These are phyloP conservation scores for Lentinula sp. DNA, from an alignment of 768 basidiomycete species.

Conservation along the genomic window DNA sequence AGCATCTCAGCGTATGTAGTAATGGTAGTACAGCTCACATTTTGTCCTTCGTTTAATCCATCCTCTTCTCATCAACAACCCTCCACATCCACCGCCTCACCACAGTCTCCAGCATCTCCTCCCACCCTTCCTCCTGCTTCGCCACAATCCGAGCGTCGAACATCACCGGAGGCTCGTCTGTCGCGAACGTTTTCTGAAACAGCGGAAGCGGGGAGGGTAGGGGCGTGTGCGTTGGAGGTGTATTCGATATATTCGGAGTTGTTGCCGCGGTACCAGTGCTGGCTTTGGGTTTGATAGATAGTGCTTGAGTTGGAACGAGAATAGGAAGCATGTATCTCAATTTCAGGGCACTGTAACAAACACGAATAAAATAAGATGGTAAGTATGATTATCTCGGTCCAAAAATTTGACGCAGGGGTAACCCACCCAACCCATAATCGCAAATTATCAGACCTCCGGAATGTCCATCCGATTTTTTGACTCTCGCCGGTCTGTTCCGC, in stretches of 20 bases:
- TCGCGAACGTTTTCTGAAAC: slow-evolving; percentile 23
- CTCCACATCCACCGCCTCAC: slow-evolving; percentile 62
- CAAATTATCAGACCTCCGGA: slow-evolving; percentile 80
- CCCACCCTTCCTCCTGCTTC: slow-evolving; percentile 73
- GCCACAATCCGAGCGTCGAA: slow-evolving; percentile 78
- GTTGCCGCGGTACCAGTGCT: slow-evolving; percentile 8
- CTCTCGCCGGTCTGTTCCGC: slow-evolving; percentile 24
- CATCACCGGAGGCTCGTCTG: slow-evolving; percentile 44
- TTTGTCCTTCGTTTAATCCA: slow-evolving; percentile 13
- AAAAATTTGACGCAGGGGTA: not conserved
- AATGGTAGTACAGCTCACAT: too few species aligned
- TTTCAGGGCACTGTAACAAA: slow-evolving; percentile 59
- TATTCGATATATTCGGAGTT: slow-evolving; percentile 12
- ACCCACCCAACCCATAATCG: slow-evolving; percentile 81
- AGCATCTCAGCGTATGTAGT: too few species aligned
- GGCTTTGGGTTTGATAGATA: slow-evolving; percentile 4
- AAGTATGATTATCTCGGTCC: not conserved
- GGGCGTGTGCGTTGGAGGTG: slow-evolving; percentile 10
- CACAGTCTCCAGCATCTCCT: slow-evolving; percentile 64
- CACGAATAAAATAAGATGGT: not conserved
- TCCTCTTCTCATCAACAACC: slow-evolving; percentile 63
- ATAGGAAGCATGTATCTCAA: slow-evolving; percentile 77
- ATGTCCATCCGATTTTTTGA: slow-evolving; percentile 72
- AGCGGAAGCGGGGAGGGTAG: slow-evolving; percentile 23
- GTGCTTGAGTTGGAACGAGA: slow-evolving; percentile 38